Evolutionary conservation across 192 early-diverging fungal genomes (phyloP), one percentile per base, ranked within the genome.

Genomic region (Chytriomyces hyalinus): DNA sequence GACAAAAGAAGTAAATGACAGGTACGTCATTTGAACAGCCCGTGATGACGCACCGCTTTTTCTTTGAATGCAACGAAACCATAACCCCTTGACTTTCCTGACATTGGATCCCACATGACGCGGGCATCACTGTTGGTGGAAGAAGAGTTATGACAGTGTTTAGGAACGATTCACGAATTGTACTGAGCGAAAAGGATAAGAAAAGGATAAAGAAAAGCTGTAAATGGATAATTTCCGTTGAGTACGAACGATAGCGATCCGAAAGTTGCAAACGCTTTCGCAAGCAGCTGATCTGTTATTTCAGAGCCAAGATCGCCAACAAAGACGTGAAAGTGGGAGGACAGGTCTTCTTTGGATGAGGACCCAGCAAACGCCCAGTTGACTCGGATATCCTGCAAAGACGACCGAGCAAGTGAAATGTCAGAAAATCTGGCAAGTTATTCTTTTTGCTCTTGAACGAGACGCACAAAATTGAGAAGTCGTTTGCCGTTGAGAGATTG

Each of bases 11-110:
- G 9, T 49, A 11, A 24, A n/a, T 4, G n/a, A 26, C 10, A 28
- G 49, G 50, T 4, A 28, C 46, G 1, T 57, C 15, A 13, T 10
- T 59, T 81, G 60, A 49, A 61, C 43, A 81, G 24, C 17, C 59
- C 3, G 67, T 10, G 10, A 10, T 65, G 82, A 61, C 73, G 46
- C 46, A 84, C 83, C 49, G 83, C 77, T 63, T 92, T 92, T 57
- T 97, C 94, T 80, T 92, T 88, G 84, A 94, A 97, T 22, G 94
- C 91, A 60, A 95, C 94, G 84, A 97, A 97, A 5, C 95, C 95
- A 79, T 92, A 97, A 13, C 95, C 95, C 70, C 95, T 87, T 45
- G 95, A 95, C 80, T 96, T 95, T 36, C 94, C 94, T 62, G 95
- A 92, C 57, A 87, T 84, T 70, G 86, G 80, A 78, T 97, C 95